Conservation (phyloP, 1,284 basidiomycete genomes). For the Marasmius sp. region DNA sequence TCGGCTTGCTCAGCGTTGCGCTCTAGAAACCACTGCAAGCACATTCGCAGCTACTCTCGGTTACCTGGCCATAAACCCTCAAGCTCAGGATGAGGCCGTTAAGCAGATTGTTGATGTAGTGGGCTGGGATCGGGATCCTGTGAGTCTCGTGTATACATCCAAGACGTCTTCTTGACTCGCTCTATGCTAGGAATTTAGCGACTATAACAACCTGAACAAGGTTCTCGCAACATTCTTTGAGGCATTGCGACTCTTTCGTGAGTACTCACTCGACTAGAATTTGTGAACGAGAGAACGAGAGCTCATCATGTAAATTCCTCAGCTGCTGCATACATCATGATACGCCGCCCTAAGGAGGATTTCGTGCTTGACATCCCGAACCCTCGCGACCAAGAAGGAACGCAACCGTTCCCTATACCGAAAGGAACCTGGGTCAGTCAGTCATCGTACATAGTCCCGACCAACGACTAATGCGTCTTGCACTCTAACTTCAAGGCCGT, state of each 20-base stretch:
- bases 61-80: conserved; percentile 18
- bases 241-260: conserved; percentile 20
- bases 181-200: conserved; percentile 12
- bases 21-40: conserved; percentile 19
- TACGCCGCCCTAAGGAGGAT: conserved; percentile 15
- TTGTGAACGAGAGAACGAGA: not conserved
- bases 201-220: conserved; percentile 13
- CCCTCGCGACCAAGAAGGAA: conserved; percentile 13
- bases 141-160: not conserved
- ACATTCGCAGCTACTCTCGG: conserved; percentile 17
- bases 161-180: not conserved
- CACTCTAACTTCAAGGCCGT: not conserved
- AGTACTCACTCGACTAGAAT: not conserved
- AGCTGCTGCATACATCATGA: conserved; percentile 17
- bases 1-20: not conserved
- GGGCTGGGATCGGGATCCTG: conserved; percentile 8
- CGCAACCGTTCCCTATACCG: not conserved
- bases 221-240: conserved; percentile 18
- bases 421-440: conserved; percentile 4
- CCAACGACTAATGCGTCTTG: not conserved
- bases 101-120: conserved; percentile 15
- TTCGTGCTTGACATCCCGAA: conserved; percentile 13
- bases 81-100: conserved; percentile 19
- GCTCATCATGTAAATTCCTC: not conserved
- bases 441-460: no score